A percentile compares a stretch with the other conserved stretches of the same genome.
Conservation (phyloP, 305 asterid genomes). For the Fraxinus greggii region DNA sequence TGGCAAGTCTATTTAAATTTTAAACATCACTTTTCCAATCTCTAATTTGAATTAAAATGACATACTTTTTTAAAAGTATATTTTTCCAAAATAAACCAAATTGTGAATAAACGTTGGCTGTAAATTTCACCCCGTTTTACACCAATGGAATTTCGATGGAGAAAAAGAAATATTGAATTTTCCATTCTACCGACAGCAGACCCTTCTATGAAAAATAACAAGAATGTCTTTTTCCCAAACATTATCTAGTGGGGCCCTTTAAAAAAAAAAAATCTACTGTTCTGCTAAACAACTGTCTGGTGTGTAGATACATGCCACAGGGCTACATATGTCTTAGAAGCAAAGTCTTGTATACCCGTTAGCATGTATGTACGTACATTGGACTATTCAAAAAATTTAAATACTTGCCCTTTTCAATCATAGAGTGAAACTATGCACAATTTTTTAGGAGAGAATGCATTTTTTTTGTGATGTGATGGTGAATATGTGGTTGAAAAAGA, state of each 20-base stretch:
- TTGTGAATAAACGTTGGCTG: neutral
- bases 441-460: too few species aligned
- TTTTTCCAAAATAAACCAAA: neutral
- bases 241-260: slow-evolving; percentile 17
- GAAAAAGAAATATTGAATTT: neutral
- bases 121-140: too few species aligned
- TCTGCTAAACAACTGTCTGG: slow-evolving; percentile 10
- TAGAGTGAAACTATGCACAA: too few species aligned
- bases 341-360: slow-evolving; percentile 60
- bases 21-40: neutral
- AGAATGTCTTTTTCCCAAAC: slow-evolving; percentile 32
- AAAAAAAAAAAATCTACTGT: neutral
- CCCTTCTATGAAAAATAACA: slow-evolving; percentile 18
- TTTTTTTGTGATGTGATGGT: too few species aligned
- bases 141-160: neutral
- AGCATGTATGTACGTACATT: slow-evolving; percentile 29
- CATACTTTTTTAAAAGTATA: neutral
- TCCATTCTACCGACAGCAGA: slow-evolving; percentile 38
- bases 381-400: slow-evolving; percentile 28
- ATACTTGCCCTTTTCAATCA: slow-evolving; percentile 27
- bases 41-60: neutral
- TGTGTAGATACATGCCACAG: slow-evolving; percentile 17
- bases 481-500: too few species aligned
- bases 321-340: slow-evolving; percentile 56
- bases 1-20: neutral